Evolutionary conservation across 2,329 filamentous ascomycete genomes (phyloP), one percentile per base, ranked within the genome.

Genomic region (Penicillium sp.): DNA sequence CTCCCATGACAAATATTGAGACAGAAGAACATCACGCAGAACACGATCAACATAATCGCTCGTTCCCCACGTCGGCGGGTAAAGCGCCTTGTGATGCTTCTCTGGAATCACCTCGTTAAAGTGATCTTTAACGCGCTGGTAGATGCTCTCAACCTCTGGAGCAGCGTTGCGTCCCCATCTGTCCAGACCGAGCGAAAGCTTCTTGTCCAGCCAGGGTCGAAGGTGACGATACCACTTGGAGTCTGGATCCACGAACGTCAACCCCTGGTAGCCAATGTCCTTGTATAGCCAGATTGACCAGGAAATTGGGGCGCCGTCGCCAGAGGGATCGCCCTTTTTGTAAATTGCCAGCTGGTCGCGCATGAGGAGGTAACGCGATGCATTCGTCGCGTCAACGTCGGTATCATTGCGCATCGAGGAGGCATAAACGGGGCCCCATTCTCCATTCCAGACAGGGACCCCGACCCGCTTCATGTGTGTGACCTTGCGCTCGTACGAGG

Each of bases 271-370:
- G 0, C 82, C 81, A 25, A 85, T 79, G 61, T 85, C 82, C 67
- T 84, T 85, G 70, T 83, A 84, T 1, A 82, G 69, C 83, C 83
- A 85, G 63, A 86, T 87, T 6, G 73, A 80, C 85, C 84, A 87
- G 42, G 75, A 73, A 47, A 82, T 75, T 11, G 43, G 43, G 43
- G 43, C 43, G 3, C 43, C 14, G 43, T 47, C 43, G 43, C 43
- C 43, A 3, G 22, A 47, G 2, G 43, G 43, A 47, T 47, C 43
- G 6, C 43, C 43, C 22, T n/a, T 47, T n/a, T 47, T 47, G 43
- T 47, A 47, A 20, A 47, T 47, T 31, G 43, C 43, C 25, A 47
- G 25, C n/a, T 47, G 43, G 43, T 47, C 43, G 43, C 22, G 43
- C 43, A 47, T 47, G 25, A 47, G 43, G 6, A 47, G 43, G 12